Conservation (phyloP, 129 eudicot species). For the Pseudognaphalium luteoalbum region DNA sequence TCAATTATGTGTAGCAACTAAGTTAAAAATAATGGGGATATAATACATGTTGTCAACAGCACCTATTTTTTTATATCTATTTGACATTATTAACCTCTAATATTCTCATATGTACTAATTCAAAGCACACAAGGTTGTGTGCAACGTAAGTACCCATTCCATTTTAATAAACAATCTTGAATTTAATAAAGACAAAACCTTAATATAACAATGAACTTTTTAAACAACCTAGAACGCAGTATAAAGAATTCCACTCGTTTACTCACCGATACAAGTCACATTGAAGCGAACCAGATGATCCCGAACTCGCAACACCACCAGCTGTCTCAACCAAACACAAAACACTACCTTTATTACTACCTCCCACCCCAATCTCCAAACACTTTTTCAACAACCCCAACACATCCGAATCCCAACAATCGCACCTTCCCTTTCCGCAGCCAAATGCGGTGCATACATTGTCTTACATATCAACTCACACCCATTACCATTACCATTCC, state of each 20-base stretch:
- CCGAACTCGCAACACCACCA: slow-evolving; percentile 98
- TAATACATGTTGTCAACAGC: background rate
- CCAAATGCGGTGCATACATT: slow-evolving; percentile 59
- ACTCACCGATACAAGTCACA: slow-evolving; percentile 83
- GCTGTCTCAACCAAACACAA: slow-evolving; percentile 87
- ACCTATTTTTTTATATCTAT: background rate
- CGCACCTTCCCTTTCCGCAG: slow-evolving; percentile 68
- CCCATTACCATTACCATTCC: slow-evolving; percentile 19
- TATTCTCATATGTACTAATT: background rate
- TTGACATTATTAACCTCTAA: background rate
- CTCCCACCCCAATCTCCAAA: slow-evolving; percentile 43
- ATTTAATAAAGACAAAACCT: background rate
- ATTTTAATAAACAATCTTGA: no score
- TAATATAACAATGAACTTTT: background rate
- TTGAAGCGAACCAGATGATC: slow-evolving; percentile 89
- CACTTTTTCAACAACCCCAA: slow-evolving; percentile 60
- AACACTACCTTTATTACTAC: slow-evolving; percentile 22
- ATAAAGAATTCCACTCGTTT: background rate
- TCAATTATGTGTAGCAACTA: background rate
- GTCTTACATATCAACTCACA: slow-evolving; percentile 60
- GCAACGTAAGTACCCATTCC: background rate
- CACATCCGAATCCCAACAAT: slow-evolving; percentile 56
- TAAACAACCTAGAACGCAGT: background rate
- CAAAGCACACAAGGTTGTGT: background rate
- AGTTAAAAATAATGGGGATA: background rate